Evolutionary conservation across 2,329 filamentous ascomycete species (phyloP).

Genomic region (Verticillium klebahnii): DNA sequence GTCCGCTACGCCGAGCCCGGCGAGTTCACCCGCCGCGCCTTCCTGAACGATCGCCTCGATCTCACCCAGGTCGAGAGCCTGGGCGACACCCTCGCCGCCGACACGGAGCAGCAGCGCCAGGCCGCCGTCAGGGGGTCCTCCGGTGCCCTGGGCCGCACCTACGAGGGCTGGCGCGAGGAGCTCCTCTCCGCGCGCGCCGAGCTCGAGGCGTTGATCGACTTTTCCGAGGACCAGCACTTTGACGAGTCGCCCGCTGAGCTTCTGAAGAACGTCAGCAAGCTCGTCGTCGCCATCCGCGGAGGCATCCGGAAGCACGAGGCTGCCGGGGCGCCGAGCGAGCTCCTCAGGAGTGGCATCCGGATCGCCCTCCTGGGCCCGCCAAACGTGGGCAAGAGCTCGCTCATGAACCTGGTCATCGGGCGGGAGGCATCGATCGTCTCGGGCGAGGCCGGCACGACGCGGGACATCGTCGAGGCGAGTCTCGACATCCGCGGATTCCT

Average conservation of each 20-base stretch:
- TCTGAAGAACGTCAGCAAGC: conserved; percentile 60
- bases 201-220: conserved; percentile 93
- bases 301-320: conserved; percentile 66
- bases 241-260: conserved; percentile 77
- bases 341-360: conserved; percentile 79
- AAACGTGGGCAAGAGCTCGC: conserved; percentile 90
- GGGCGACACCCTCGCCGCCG: conserved; percentile 57
- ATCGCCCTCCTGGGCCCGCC: conserved; percentile 86
- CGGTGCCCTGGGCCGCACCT: conserved; percentile 65
- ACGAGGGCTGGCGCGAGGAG: conserved; percentile 76
- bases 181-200: conserved; percentile 81
- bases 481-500: conserved; percentile 87
- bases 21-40: conserved; percentile 91
- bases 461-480: conserved; percentile 88
- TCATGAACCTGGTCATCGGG: conserved; percentile 86
- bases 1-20: conserved; percentile 91
- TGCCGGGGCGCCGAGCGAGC: conserved; percentile 76
- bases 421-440: conserved; percentile 95
- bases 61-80: conserved; percentile 75
- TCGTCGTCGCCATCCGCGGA: conserved; percentile 56
- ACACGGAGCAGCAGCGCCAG: conserved; percentile 90
- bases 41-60: conserved; percentile 79
- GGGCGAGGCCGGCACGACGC: conserved; percentile 84
- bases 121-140: conserved; percentile 77
- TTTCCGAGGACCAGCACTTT: conserved; percentile 95